Evolutionary conservation across 75 land plant species (phyloP).

Genomic region (Picea sitchensis): DNA sequence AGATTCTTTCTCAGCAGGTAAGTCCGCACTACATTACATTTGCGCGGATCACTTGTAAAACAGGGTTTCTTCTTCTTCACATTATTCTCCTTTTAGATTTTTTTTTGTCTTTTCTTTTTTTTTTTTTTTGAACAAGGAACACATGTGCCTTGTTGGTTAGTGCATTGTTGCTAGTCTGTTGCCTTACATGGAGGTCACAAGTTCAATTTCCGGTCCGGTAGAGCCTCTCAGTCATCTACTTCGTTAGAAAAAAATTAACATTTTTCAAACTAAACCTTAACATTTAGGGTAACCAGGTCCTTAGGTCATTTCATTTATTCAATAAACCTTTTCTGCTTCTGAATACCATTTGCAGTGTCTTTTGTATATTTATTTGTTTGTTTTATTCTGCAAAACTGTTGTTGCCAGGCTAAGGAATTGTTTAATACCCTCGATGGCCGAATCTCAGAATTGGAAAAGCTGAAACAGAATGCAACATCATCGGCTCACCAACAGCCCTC

Average conservation of each 20-base stretch:
- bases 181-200: no score
- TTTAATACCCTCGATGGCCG: constrained; percentile 27
- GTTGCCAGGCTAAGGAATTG: constrained; percentile 19
- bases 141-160: no score
- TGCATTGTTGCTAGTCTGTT: no score
- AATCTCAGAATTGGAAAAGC: constrained; percentile 21
- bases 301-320: no score
- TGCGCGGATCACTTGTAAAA: background rate
- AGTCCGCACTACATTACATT: background rate
- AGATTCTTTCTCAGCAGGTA: constrained; percentile 42
- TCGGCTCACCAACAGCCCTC: background rate
- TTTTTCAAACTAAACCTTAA: no score
- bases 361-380: background rate
- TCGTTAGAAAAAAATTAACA: background rate
- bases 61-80: background rate
- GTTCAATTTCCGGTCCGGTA: no score
- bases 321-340: no score
- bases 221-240: no score
- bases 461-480: constrained; percentile 5
- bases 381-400: background rate
- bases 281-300: no score
- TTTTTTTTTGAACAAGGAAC: no score
- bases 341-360: background rate
- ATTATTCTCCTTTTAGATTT: background rate
- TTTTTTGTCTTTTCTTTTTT: no score